Conservation (phyloP, 1,284 basidiomycete species). For the Taiwanofungus camphoratus region DNA sequence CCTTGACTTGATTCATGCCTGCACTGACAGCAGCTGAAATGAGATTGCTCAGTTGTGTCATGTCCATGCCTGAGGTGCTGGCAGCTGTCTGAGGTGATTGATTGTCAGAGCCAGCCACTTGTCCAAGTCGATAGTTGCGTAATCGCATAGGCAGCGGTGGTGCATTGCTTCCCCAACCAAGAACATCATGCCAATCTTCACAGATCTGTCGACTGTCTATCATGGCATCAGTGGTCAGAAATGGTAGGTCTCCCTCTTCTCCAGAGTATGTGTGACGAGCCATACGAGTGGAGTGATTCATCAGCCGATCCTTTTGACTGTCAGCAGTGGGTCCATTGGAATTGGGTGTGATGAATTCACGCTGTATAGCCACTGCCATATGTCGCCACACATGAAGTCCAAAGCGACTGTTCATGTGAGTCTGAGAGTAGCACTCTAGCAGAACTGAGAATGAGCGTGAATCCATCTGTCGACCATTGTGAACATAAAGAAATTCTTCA, state of each 20-base stretch:
- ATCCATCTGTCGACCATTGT: background rate
- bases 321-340: background rate
- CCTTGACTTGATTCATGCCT: too few relatives aligned
- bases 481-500: background rate
- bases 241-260: conserved; percentile 1
- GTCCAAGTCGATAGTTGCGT: background rate
- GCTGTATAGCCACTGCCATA: background rate
- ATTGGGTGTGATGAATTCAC: conserved; percentile 5
- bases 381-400: conserved; percentile 1
- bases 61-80: background rate
- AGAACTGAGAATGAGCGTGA: background rate
- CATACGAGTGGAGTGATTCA: background rate
- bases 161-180: background rate
- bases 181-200: conserved; percentile 2
- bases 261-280: background rate
- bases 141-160: background rate
- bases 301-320: background rate
- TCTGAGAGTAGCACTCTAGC: background rate
- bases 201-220: conserved; percentile 1
- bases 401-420: background rate
- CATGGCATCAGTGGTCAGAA: conserved; percentile 3
- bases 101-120: background rate
- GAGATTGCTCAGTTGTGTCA: background rate
- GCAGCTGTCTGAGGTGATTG: background rate
- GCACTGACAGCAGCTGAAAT: background rate